phyloP scores from a whole-genome alignment of 2,329 filamentous ascomycete species.

The Escovopsis weberi region DNA sequence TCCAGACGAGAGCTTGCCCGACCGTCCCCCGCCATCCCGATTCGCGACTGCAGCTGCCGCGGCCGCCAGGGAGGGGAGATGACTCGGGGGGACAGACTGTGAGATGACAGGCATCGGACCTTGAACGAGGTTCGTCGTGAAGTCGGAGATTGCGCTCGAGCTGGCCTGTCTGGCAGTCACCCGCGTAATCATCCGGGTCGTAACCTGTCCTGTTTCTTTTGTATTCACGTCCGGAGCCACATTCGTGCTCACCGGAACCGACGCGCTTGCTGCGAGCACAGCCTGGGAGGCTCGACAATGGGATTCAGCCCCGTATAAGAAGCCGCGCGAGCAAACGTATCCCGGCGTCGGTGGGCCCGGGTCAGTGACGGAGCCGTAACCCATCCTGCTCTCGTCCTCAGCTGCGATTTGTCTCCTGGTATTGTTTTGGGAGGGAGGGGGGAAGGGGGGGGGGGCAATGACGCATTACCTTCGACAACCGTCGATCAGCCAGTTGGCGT shows the following conservation, averaged over 20 bases:
- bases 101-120: neutral
- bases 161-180: no score
- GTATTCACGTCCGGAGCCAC: no score
- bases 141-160: neutral
- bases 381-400: conserved; percentile 10
- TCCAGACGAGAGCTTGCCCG: conserved; percentile 18
- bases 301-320: neutral
- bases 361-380: conserved; percentile 12
- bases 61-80: conserved; percentile 8
- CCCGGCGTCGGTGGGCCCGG: conserved; percentile 6
- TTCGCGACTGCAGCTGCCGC: conserved; percentile 4
- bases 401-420: neutral
- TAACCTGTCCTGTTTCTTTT: no score
- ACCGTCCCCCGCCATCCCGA: neutral
- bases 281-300: neutral
- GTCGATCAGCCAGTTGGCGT: conserved; percentile 36
- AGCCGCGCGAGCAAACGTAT: neutral
- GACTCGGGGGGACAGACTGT: conserved; percentile 5
- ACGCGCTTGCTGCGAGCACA: neutral
- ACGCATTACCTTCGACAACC: conserved; percentile 32
- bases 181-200: no score
- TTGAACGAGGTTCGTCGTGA: neutral
- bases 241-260: no score
- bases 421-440: no score
- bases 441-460: no score